These are phyloP conservation scores for Citropsis articulata DNA, from an alignment of 345 rosid species.

Conservation along the genomic window DNA sequence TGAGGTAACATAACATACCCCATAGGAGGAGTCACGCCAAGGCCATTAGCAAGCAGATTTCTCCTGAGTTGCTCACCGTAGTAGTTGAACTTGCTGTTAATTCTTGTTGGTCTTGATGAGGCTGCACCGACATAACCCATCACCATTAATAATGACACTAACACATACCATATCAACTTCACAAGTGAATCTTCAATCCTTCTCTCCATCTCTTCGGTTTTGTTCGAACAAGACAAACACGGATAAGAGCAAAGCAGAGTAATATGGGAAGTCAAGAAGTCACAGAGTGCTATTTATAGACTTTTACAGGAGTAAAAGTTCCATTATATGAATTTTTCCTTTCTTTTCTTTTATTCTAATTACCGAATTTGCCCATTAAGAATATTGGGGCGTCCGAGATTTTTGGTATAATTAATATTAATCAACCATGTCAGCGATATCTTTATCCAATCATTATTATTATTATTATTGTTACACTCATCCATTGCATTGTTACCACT, in stretches of 20 bases:
- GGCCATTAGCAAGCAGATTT: conserved; percentile 57
- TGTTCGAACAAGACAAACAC: neutral
- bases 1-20: conserved; percentile 31
- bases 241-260: neutral
- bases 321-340: no score
- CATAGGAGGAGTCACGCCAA: conserved; percentile 77
- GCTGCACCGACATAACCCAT: conserved; percentile 7
- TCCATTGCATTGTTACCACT: no score
- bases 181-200: neutral
- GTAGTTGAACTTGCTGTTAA: neutral
- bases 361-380: neutral
- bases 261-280: neutral
- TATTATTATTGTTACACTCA: no score
- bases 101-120: neutral
- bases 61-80: conserved; percentile 31
- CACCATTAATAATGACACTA: conserved; percentile 21
- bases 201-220: neutral
- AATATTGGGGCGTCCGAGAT: neutral
- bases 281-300: neutral
- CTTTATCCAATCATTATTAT: no score
- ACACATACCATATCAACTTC: neutral
- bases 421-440: neutral
- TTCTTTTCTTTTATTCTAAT: no score
- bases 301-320: neutral
- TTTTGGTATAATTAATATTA: neutral